phyloP scores from a whole-genome alignment of 805 yeast species.

The Ogataea nakhonphanomensis region DNA sequence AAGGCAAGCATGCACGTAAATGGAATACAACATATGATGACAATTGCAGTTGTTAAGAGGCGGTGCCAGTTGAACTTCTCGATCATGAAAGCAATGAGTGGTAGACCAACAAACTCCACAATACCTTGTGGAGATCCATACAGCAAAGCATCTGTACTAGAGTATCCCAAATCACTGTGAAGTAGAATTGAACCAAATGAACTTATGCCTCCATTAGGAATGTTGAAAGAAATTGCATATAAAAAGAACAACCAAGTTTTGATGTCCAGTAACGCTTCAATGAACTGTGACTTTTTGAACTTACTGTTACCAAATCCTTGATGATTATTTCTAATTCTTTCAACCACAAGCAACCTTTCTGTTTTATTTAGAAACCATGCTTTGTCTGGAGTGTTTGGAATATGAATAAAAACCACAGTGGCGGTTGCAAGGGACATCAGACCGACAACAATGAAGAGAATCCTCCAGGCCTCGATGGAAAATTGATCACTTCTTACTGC shows the following conservation, averaged over 20 bases:
- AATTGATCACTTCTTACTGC: conserved; percentile 36
- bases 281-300: conserved; percentile 28
- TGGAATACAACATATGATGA: conserved; percentile 20
- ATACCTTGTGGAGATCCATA: conserved; percentile 38
- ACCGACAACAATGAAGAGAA: conserved; percentile 62
- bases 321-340: conserved; percentile 22
- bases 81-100: conserved; percentile 16
- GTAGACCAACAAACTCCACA: conserved; percentile 33
- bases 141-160: conserved; percentile 25
- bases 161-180: conserved; percentile 34
- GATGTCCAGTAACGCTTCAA: conserved; percentile 28
- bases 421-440: conserved; percentile 53
- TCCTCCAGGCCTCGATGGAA: conserved; percentile 54
- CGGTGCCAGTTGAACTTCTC: conserved; percentile 28
- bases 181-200: conserved; percentile 45
- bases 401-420: conserved; percentile 41
- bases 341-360: conserved; percentile 36
- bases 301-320: conserved; percentile 29
- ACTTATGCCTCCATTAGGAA: conserved; percentile 56
- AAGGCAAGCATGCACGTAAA: conserved; percentile 33
- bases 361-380: conserved; percentile 39
- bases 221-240: conserved; percentile 37
- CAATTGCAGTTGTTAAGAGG: conserved; percentile 29
- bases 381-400: conserved; percentile 53
- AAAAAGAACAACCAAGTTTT: conserved; percentile 45